phyloP scores from a whole-genome alignment of 2,329 filamentous ascomycete species.

The Claviceps capensis region DNA sequence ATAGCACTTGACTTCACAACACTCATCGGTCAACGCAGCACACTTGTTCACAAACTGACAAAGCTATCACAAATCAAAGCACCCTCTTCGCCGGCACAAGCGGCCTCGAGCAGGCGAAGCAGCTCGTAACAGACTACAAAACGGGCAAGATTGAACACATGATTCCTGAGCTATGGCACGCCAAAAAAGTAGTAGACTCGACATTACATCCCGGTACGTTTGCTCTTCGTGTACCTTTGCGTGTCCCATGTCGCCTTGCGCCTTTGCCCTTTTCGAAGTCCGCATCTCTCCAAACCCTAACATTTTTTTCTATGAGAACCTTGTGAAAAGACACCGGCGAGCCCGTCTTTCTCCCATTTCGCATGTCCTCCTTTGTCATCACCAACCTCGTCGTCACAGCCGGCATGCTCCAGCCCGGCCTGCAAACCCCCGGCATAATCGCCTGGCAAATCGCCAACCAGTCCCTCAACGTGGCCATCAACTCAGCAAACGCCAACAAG shows the following conservation, averaged over 20 bases:
- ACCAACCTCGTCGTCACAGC: slow-evolving; percentile 91
- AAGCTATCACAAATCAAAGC: slow-evolving; percentile 30
- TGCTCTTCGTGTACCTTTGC: not conserved
- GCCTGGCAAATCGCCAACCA: slow-evolving; percentile 96
- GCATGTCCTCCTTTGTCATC: slow-evolving; percentile 92
- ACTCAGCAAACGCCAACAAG: slow-evolving; percentile 96
- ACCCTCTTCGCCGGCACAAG: slow-evolving; percentile 68
- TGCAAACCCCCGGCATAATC: slow-evolving; percentile 69
- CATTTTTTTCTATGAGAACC: not conserved
- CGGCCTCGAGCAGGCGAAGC: slow-evolving; percentile 77
- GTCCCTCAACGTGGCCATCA: slow-evolving; percentile 95
- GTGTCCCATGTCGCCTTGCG: too few species aligned
- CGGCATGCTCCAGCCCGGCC: slow-evolving; percentile 88
- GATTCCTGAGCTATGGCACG: slow-evolving; percentile 83
- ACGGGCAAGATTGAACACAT: slow-evolving; percentile 64
- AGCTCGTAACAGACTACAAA: slow-evolving; percentile 73
- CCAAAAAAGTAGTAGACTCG: slow-evolving; percentile 95
- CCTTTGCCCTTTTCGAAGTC: not conserved
- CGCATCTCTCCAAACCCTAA: not conserved
- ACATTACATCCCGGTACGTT: slow-evolving; percentile 78
- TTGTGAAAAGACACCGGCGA: slow-evolving; percentile 66
- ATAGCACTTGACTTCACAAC: not conserved
- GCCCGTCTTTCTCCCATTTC: slow-evolving; percentile 85
- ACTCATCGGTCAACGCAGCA: not conserved
- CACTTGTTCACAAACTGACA: not conserved